phyloP scores from a whole-genome alignment of 2,329 filamentous ascomycete genomes.

The Colletotrichum falcatum region DNA sequence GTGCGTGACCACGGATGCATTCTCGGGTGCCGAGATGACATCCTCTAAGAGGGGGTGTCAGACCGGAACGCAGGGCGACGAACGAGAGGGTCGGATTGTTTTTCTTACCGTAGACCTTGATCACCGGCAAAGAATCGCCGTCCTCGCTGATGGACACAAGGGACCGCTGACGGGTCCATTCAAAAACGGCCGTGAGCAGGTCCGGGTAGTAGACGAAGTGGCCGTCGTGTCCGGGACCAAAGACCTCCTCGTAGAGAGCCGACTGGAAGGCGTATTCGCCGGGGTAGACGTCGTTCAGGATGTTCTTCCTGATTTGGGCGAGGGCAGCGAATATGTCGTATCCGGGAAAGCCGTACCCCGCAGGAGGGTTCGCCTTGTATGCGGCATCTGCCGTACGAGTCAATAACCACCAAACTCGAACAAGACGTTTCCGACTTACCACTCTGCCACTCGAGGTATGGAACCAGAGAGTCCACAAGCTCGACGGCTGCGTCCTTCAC shows the following conservation, averaged over 20 bases:
- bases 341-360: slow-evolving; percentile 60
- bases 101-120: slow-evolving; percentile 57
- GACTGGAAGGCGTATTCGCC: slow-evolving; percentile 57
- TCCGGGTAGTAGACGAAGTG: slow-evolving; percentile 57
- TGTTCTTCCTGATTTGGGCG: slow-evolving; percentile 48
- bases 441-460: slow-evolving; percentile 57
- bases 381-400: slow-evolving; percentile 49
- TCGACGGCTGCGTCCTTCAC: slow-evolving; percentile 53
- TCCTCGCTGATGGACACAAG: slow-evolving; percentile 57
- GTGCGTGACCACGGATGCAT: slow-evolving; percentile 43
- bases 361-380: slow-evolving; percentile 63
- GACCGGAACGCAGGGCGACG: neutral
- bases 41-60: slow-evolving; percentile 42
- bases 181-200: slow-evolving; percentile 52
- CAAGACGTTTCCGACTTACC: slow-evolving; percentile 43
- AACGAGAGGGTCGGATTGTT: neutral
- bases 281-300: slow-evolving; percentile 50
- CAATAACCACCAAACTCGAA: neutral
- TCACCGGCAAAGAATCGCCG: slow-evolving; percentile 52
- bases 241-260: slow-evolving; percentile 54
- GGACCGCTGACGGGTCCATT: slow-evolving; percentile 52
- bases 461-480: slow-evolving; percentile 53
- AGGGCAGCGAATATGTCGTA: slow-evolving; percentile 54
- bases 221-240: slow-evolving; percentile 55
- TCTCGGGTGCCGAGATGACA: slow-evolving; percentile 47